Evolutionary conservation across 2,329 filamentous ascomycete species (phyloP), one percentile per base, ranked within the genome.

Genomic region (Anthostomella pinea): DNA sequence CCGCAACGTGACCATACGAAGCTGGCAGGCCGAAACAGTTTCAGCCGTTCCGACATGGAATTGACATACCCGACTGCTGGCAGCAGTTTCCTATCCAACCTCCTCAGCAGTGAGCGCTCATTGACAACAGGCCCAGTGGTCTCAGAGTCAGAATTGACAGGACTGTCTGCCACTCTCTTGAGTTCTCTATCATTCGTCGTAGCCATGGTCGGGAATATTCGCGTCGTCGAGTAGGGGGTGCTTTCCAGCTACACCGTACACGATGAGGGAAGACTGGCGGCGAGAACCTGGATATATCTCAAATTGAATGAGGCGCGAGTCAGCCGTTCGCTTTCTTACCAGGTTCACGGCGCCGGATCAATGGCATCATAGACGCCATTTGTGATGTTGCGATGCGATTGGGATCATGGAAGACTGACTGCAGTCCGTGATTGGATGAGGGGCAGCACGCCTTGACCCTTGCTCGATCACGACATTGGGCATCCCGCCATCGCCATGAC

Each of bases 21-120:
- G n/a, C n/a, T n/a, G n/a, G n/a, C n/a, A n/a, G n/a, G n/a, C n/a
- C n/a, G n/a, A n/a, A n/a, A n/a, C n/a, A n/a, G n/a, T n/a, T n/a
- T n/a, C n/a, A n/a, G n/a, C n/a, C n/a, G n/a, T n/a, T n/a, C n/a
- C n/a, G n/a, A n/a, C n/a, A n/a, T 18, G 8, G 4, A 19, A 18
- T 2, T 14, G 11, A 33, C 43, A 40, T 21, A 49, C 44, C 73
- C 73, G 2, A 79, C 68, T 0, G 72, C 69, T 0, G 76, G 77
- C 0, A 80, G 56, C 4, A 80, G 59, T 29, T 67, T 63, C 3
- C 57, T 45, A 41, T 79, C 76, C 10, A 79, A 50, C 43, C 76
- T 85, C 8, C 79, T 66, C 6, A 85, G 50, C 2, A 86, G 60
- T 0, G 66, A 62, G 25, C 67, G 73, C 51, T 84, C 80, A 36